Percentiles rank a stretch among this genome's conserved stretches.
Conservation (phyloP, 306 rosid species). For the Clitoria ternatea region DNA sequence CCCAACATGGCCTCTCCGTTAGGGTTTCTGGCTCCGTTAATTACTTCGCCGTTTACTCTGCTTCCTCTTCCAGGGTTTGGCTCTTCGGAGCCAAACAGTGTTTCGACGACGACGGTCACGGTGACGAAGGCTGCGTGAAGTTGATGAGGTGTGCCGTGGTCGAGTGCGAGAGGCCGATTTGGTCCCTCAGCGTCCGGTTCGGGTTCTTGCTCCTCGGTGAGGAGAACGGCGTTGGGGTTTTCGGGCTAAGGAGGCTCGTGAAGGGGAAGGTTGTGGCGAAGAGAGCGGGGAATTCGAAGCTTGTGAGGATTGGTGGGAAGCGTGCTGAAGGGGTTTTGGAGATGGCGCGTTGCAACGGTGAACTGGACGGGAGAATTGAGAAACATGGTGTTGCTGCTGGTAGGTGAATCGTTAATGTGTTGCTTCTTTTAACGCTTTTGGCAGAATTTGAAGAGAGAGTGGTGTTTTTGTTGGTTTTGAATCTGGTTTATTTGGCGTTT, state of each 20-base stretch:
- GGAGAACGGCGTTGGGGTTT: slow-evolving; percentile 73
- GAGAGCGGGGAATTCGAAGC: slow-evolving; percentile 30
- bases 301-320: slow-evolving; percentile 44
- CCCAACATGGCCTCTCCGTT: slow-evolving; percentile 61
- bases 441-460: background rate
- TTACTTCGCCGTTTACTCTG: slow-evolving; percentile 62
- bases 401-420: slow-evolving; percentile 43
- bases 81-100: slow-evolving; percentile 55
- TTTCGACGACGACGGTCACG: background rate
- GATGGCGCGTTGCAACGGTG: slow-evolving; percentile 38
- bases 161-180: slow-evolving; percentile 56
- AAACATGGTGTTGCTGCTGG: slow-evolving; percentile 48
- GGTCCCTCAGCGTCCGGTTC: slow-evolving; percentile 55
- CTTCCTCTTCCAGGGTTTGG: slow-evolving; percentile 53
- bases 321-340: slow-evolving; percentile 34
- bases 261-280: slow-evolving; percentile 40
- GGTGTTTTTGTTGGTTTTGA: background rate
- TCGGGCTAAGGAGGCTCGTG: slow-evolving; percentile 50
- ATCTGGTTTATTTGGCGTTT: background rate
- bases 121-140: slow-evolving; percentile 39
- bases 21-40: slow-evolving; percentile 66
- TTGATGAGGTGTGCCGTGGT: slow-evolving; percentile 81
- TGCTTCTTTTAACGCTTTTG: background rate
- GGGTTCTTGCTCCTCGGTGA: slow-evolving; percentile 74
- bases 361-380: slow-evolving; percentile 43